Base-by-base conservation (phyloP, 371 early-diverging fungal species). In the Rhizopus sp. region DNA sequence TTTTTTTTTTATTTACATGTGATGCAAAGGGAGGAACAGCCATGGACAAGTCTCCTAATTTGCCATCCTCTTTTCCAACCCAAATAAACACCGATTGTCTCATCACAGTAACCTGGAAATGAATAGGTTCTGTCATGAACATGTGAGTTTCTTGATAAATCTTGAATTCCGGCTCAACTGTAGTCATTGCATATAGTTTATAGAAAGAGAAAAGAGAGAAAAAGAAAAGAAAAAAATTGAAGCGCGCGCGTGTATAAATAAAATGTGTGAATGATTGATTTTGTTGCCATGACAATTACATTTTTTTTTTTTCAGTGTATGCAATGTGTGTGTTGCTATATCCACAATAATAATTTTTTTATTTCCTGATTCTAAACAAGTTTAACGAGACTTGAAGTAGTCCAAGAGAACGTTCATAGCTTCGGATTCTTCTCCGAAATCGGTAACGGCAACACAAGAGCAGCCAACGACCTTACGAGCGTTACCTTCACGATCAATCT, bases 401-500 rank as follows among this genome's bases (percentile, higher is more conserved):
- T 95, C 93, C 77, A 96, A 88, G 63, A 96, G 89, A 67, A 96
- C 90, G 87, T 92, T 92, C 88, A 94, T 93, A 78, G 96, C 97
- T 83, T 94, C 97, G 61, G 95, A 93, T 82, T 98, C 97, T 82
- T 96, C 97, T 70, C 97, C 97, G 78, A 90, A 95, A 84, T 97
- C 92, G 78, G 87, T 88, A 80, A 98, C 93, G 68, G 96, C 99
- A 54, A 94, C 96, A 79, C 92, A 93, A 59, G 95, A 93, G 83
- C 94, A 93, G 57, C 91, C 94, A 64, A 97, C 96, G 61, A 97
- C 91, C 93, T 97, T 97, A 77, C 97, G 94, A 74, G 99, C 90
- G 82, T 93, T 94, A 73, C 99, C 99, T 75, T 95, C 95, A 75
- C 94, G 91, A 81, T 98, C 99, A 75, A 96, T 93, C 93, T 98